Percentiles rank a stretch among this genome's conserved stretches.
phyloP scores from a whole-genome alignment of 1,284 basidiomycete species.

The Ceratobasidium sp. region DNA sequence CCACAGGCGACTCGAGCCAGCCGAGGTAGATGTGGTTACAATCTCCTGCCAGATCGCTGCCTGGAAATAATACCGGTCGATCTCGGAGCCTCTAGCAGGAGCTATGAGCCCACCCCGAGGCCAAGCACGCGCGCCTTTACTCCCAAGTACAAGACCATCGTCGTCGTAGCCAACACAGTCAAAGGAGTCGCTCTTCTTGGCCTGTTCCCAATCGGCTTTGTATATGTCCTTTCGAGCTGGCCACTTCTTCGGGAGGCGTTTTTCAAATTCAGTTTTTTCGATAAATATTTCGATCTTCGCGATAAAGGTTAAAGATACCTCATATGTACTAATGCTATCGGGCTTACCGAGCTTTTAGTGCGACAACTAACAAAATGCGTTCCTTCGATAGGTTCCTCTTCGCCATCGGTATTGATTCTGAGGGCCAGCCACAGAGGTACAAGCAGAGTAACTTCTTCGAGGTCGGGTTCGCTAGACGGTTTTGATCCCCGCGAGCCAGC shows the following conservation, averaged over 20 bases:
- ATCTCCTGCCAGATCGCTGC: slow-evolving; percentile 1
- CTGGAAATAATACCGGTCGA: neutral
- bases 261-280: neutral
- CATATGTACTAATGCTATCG: no score
- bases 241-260: neutral
- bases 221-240: neutral
- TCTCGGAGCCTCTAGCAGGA: neutral
- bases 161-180: slow-evolving; percentile 2
- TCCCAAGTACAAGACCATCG: neutral
- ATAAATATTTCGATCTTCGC: slow-evolving; percentile 5
- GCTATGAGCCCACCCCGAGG: neutral
- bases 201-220: neutral
- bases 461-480: neutral
- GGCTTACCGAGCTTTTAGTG: neutral
- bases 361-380: slow-evolving; percentile 9
- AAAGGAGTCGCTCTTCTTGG: neutral
- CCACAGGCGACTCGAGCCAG: slow-evolving; percentile 1
- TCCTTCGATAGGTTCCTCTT: neutral
- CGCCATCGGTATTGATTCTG: neutral
- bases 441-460: neutral
- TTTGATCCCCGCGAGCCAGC: neutral
- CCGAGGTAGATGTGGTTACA: neutral
- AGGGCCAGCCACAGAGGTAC: slow-evolving; percentile 1
- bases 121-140: neutral
- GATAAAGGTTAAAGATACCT: neutral